Evolutionary conservation across 169 alveolate species (phyloP).

Genomic region (Perkinsus chesapeaki): DNA sequence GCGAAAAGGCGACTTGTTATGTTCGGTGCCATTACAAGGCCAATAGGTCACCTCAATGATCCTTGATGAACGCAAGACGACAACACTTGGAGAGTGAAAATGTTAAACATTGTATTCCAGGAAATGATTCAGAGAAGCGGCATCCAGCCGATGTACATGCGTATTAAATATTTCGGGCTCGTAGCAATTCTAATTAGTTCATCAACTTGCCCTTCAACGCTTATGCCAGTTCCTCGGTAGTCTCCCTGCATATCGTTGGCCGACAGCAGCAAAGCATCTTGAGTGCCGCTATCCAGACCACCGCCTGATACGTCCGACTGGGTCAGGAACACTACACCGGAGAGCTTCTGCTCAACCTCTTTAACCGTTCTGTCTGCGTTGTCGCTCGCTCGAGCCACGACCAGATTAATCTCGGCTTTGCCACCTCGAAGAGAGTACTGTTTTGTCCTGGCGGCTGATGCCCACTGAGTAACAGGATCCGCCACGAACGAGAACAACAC

Average conservation of each 20-base stretch:
- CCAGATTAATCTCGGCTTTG: constrained; percentile 39
- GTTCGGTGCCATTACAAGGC: neutral
- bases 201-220: constrained; percentile 61
- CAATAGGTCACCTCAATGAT: too few species aligned
- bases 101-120: neutral
- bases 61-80: neutral
- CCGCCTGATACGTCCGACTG: constrained; percentile 62
- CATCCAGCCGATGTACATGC: constrained; percentile 80
- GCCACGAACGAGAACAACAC: constrained; percentile 77
- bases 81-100: neutral
- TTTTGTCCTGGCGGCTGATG: constrained; percentile 48
- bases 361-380: constrained; percentile 46
- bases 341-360: constrained; percentile 46
- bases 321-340: constrained; percentile 53
- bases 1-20: neutral
- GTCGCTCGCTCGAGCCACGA: constrained; percentile 44
- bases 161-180: constrained; percentile 70
- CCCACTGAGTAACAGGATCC: constrained; percentile 73
- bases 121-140: constrained; percentile 17
- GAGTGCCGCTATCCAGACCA: constrained; percentile 51
- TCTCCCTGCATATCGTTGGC: constrained; percentile 31
- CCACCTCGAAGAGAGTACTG: constrained; percentile 19
- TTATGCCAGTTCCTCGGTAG: constrained; percentile 35
- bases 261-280: constrained; percentile 69
- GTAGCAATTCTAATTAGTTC: constrained; percentile 70